Evolutionary conservation across 1,284 basidiomycete species (phyloP), one percentile per base, ranked within the genome.

Genomic region (Phlebopus sp.): DNA sequence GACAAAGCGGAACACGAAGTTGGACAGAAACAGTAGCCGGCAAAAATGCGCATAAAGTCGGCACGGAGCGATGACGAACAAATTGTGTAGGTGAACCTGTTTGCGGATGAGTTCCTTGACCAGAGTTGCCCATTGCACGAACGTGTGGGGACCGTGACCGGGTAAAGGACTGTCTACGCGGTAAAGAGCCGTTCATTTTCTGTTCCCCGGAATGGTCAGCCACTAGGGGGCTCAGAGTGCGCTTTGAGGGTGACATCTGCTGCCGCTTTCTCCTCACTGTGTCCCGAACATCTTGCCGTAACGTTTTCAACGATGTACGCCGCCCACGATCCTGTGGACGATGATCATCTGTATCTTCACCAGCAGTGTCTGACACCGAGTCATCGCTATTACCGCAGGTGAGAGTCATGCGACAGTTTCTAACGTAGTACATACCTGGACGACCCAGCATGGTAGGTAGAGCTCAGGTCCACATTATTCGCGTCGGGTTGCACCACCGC

Each of bases 361-460:
- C 64, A 5, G 58, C 48, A 3, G 59, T 67, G 49, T 67, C 64
- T 4, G 52, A 44, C 18, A 57, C 67, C 6, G 62, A 68, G 41
- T 63, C 52, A 9, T 68, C 58, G 19, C 68, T 69, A 23, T n/a
- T 29, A 11, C 14, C 14, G 15, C 18, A 13, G 6, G 35, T 64
- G 31, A 59, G 50, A 35, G 23, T 23, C 37, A 40, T 31, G 45
- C 8, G 44, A 25, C 18, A 37, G 17, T 17, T 41, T 36, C n/a
- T n/a, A n/a, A 27, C 25, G 17, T 25, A 36, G 47, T 17, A 51
- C 70, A 38, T 54, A 85, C 84, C 84, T 79, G 13, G 87, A 90
- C 23, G 85, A 86, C 30, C 87, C 88, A 15, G 82, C 87, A 52
- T 87, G 83, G 66, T 90, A 90, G 57, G 87, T 90, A n/a, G 88